Base-by-base conservation (phyloP, 2,329 filamentous ascomycete genomes). In the Dichotomopilus funicola region DNA sequence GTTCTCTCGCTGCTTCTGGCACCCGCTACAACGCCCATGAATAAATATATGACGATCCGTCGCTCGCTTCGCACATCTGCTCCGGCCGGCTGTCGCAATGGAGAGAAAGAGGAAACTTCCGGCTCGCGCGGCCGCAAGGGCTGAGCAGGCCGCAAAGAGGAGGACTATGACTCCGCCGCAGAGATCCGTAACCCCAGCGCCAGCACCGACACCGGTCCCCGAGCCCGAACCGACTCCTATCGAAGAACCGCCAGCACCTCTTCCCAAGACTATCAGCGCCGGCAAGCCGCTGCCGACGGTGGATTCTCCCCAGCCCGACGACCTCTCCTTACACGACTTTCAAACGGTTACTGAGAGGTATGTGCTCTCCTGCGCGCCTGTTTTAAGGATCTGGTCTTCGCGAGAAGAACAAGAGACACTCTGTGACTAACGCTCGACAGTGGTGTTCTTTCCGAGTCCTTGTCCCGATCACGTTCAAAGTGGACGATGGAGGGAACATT, bases 291-390 rank as follows among this genome's bases (percentile, higher is more conserved):
- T 92, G 36, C 88, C 88, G 2, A 88, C 85, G 0, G 78, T 91
- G 11, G 79, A 85, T 62, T 77, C 81, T 49, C 75, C 83, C 12
- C 88, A 94, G 67, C 72, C 83, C 0, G 77, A 81, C 6, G 77
- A 85, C 59, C 73, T 91, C 6, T 73, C 85, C 0, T 66, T 72
- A 4, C 80, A 78, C 61, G 86, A 90, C 11, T 92, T 85, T 65
- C 88, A 91, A 71, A 82, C 82, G 31, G 78, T 91, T 42, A 80
- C 83, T 55, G 86, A 90, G 67, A 90, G 85, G 86, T 86, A 13
- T 27, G 33, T 51, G 27, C 19, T 13, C 40, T 42, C 12, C n/a
- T 45, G 31, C 41, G 11, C 7, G 19, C 47, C n/a, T 52, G n/a
- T 11, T 19, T 0, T 8, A n/a, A 19, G 13, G 8, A 9, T 5